Base-by-base conservation (phyloP, 2,329 filamentous ascomycete species). In the Aspergillus sp. region DNA sequence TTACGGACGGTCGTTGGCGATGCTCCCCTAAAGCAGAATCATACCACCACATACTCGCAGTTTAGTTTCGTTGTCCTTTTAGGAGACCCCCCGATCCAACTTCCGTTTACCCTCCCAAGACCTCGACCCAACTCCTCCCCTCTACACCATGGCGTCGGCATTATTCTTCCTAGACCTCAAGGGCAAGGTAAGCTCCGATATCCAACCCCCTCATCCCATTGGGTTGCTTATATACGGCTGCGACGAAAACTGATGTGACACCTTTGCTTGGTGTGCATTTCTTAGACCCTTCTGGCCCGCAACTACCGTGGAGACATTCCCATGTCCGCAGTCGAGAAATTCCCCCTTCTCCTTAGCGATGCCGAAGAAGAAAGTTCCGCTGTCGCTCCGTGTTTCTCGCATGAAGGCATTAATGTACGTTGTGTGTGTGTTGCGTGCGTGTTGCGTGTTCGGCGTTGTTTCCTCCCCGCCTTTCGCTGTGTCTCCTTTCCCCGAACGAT, bases 271-370 rank as follows among this genome's bases (percentile, higher is more conserved):
- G 62, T n/a, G 54, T 44, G 52, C 46, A n/a, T n/a, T n/a, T 48
- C 41, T 46, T 68, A 95, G 90, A 97, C 93, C 76, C 90, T 98
- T 60, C 80, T 98, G 64, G 93, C 93, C 70, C 88, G 93, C 65
- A 98, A 98, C 75, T 98, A 98, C 71, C 82, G 93, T 67, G 93
- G 93, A 69, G 93, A 98, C 62, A 94, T 98, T 56, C 93, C 93
- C 70, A 97, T 98, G 93, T 94, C 89, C 48, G 93, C 93, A 33
- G 93, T 98, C 62, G 93, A 98, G 73, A 94, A 94, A 70, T 98
- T 98, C 68, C 93, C 93, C 39, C 75, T 95, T 59, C 85, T 98
- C 49, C 83, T 98, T 46, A 94, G 87, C 71, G 93, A 98, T 74
- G 93, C 93, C 60, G 93, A 98, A 83, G 93, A 98, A 81, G 93